A percentile compares a stretch with the other conserved stretches of the same genome.
phyloP scores from a whole-genome alignment of 176 grass and related monocot genomes.

The Aegilops umbellulata region DNA sequence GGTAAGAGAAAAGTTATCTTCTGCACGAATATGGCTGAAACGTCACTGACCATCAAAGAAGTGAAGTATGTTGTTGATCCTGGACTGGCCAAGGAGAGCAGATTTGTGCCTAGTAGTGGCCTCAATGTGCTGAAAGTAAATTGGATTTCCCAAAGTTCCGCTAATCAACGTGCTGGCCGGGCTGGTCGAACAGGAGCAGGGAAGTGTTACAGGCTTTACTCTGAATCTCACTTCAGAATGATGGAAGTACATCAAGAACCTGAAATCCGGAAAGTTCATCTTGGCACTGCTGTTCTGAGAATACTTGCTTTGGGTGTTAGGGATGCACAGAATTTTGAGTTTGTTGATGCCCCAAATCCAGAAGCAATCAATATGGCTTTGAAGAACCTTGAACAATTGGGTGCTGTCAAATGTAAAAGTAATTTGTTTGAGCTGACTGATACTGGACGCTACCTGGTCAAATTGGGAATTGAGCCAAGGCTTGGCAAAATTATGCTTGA shows the following conservation, averaged over 20 bases:
- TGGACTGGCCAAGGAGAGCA: conserved; percentile 85
- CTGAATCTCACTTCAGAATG: conserved; percentile 70
- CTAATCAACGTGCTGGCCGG: conserved; percentile 70
- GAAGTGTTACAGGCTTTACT: conserved; percentile 88
- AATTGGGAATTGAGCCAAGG: conserved; percentile 83
- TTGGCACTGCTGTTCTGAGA: conserved; percentile 79
- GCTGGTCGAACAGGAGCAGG: conserved; percentile 66
- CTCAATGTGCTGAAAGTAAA: conserved; percentile 79
- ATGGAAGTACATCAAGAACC: conserved; percentile 90
- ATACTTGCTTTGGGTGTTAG: conserved; percentile 79
- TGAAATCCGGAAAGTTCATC: conserved; percentile 92
- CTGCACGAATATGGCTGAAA: conserved; percentile 91
- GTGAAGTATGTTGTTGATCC: conserved; percentile 90
- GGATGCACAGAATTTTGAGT: conserved; percentile 71
- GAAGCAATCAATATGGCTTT: conserved; percentile 66
- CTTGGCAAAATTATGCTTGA: conserved; percentile 95
- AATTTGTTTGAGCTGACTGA: conserved; percentile 66
- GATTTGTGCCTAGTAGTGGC: conserved; percentile 61
- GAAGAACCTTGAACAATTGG: conserved; percentile 76
- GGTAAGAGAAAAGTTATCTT: conserved; percentile 91
- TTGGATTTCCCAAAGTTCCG: conserved; percentile 82
- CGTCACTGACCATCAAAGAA: conserved; percentile 79
- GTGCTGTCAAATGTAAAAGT: conserved; percentile 49
- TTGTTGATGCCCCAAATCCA: conserved; percentile 83
- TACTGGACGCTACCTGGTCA: conserved; percentile 60